Evolutionary conservation across 768 basidiomycete species (phyloP), one percentile per base, ranked within the genome.

Genomic region (Suillus alpinus): DNA sequence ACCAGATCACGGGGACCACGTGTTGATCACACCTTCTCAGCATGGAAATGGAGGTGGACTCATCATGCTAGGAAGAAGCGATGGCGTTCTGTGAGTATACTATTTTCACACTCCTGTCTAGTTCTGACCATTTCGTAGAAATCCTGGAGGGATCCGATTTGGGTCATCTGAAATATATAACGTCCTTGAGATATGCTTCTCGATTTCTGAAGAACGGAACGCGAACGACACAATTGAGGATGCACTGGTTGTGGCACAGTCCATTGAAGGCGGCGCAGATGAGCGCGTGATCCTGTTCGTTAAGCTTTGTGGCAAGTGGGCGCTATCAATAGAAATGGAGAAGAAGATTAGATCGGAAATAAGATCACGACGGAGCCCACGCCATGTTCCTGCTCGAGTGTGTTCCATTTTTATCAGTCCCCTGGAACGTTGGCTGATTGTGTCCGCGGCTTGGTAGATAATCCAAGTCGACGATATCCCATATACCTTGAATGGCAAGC

Each of bases 151-250:
- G n/a, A 83, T 92, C 65, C 82, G 91, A 34, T 92, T 92, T 69
- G 91, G 91, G 43, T 88, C 89, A 40, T 82, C 88, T 44, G 92
- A 92, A 73, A 81, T 92, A 37, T 92, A 92, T 72, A 87, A 91
- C 68, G 88, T 92, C 57, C 77, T 92, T 43, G 91, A 91, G 63
- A 67, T 77, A 40, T 81, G 80, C 66, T 88, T 88, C 70, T 80
- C 81, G 10, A 67, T 79, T 41, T 67, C 71, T 46, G 67, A 71
- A 44, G 56, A 43, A 26, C 49, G 52, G 41, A 37, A 53, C 26
- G 20, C 58, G 44, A 70, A 85, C 49, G 72, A 81, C 59, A 71
- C 72, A 7, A 72, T 84, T 52, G 76, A 75, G 51, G 91, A 92
- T 71, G 85, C 82, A 58, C 73, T 92, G 49, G 89, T 86, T 20